A percentile compares a stretch with the other conserved stretches of the same genome.
These are phyloP conservation scores for Gymnopus androsaceus DNA, from an alignment of 1,284 basidiomycete genomes.

Conservation along the genomic window DNA sequence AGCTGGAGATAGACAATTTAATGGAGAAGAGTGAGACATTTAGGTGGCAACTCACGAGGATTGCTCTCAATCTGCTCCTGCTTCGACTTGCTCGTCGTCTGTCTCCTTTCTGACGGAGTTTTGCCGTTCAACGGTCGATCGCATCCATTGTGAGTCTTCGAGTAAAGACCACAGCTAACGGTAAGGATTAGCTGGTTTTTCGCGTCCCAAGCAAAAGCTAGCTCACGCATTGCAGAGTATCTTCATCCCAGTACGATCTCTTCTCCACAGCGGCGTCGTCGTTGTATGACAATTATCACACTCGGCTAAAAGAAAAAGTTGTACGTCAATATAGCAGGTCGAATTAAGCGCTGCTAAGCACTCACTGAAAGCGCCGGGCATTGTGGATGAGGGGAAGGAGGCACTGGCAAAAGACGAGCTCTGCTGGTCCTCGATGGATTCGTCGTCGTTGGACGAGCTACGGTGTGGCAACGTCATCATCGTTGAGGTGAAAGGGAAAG, in stretches of 20 bases:
- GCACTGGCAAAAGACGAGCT: conserved; percentile 7
- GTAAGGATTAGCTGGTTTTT: not conserved
- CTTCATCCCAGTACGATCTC: conserved; percentile 14
- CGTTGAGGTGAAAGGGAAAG: conserved; percentile 1
- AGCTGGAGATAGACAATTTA: not conserved
- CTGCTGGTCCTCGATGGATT: conserved; percentile 8
- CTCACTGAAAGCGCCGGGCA: conserved; percentile 12
- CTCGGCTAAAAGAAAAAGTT: conserved; percentile 2
- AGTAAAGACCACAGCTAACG: conserved; percentile 11
- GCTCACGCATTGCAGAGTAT: conserved; percentile 14
- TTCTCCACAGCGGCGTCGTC: conserved; percentile 12
- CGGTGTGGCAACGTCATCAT: conserved; percentile 15
- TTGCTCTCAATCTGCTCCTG: conserved; percentile 9
- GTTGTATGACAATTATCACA: conserved; percentile 15
- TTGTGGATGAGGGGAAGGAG: conserved; percentile 10
- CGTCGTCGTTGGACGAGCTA: conserved; percentile 13
- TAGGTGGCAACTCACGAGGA: conserved; percentile 1
- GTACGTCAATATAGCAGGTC: not conserved
- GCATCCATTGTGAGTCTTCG: conserved; percentile 13
- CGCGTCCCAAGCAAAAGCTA: not conserved
- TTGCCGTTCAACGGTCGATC: conserved; percentile 14
- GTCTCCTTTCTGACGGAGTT: conserved; percentile 12
- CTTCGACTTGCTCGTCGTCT: conserved; percentile 13
- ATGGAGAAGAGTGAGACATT: not conserved
- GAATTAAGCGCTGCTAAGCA: not conserved